Conservation (phyloP, 2,329 filamentous ascomycete genomes). For the Didymella keratinophila region DNA sequence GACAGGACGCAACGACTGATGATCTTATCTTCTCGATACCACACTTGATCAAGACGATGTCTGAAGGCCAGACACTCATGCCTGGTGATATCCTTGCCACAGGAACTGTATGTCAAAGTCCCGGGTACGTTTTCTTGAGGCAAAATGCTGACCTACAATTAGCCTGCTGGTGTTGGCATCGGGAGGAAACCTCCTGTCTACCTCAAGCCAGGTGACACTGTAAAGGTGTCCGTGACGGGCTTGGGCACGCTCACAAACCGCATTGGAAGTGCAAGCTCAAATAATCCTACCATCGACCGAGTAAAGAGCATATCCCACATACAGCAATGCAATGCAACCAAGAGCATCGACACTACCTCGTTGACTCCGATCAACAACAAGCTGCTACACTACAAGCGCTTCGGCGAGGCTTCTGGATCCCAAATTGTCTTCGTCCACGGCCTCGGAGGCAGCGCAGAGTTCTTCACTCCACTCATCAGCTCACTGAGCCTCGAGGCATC, state of each 20-base stretch:
- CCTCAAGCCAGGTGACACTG: not conserved
- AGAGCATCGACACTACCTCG: not conserved
- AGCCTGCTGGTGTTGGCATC: not conserved
- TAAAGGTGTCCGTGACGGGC: not conserved
- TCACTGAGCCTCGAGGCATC: not conserved
- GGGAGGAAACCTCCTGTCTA: not conserved
- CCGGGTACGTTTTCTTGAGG: not conserved
- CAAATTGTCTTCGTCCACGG: not conserved
- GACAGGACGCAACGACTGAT: not conserved
- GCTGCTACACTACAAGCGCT: not conserved
- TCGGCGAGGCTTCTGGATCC: not conserved
- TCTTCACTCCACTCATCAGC: not conserved
- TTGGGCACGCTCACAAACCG: not conserved
- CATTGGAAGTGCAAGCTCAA: not conserved
- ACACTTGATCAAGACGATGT: not conserved
- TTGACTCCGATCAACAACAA: not conserved
- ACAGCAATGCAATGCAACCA: not conserved
- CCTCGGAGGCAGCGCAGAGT: not conserved
- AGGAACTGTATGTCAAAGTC: not conserved
- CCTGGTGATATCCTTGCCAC: not conserved
- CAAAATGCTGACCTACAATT: not conserved
- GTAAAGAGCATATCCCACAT: not conserved
- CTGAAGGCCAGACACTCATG: not conserved
- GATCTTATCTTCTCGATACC: not conserved
- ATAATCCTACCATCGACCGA: not conserved